These are phyloP conservation scores for Nitzschia putrida DNA, from an alignment of 108 stramenopile genomes.

Conservation along the genomic window DNA sequence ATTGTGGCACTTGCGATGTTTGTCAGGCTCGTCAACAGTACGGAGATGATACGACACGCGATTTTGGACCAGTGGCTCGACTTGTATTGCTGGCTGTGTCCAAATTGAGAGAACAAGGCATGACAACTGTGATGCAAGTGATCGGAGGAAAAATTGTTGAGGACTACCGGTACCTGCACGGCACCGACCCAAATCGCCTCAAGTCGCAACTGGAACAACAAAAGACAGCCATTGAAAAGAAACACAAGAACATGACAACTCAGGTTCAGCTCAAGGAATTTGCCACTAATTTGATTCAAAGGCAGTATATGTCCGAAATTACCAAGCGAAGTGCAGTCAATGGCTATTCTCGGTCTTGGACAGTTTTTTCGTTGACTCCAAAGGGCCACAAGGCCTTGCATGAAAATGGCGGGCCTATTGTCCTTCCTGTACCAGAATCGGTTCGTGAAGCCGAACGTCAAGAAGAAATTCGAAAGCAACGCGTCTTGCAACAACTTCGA, in stretches of 20 bases:
- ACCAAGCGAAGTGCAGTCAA: slow-evolving; percentile 31
- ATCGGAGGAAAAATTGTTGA: slow-evolving; percentile 57
- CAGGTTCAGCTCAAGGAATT: slow-evolving; percentile 56
- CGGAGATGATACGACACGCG: slow-evolving; percentile 58
- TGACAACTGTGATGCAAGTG: slow-evolving; percentile 51
- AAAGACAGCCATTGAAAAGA: slow-evolving; percentile 29
- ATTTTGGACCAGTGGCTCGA: slow-evolving; percentile 65
- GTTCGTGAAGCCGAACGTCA: slow-evolving; percentile 61
- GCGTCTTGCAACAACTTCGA: slow-evolving; percentile 46
- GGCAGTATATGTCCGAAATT: slow-evolving; percentile 41
- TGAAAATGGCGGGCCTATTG: slow-evolving; percentile 32
- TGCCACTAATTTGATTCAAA: slow-evolving; percentile 38
- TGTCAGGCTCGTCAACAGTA: slow-evolving; percentile 44
- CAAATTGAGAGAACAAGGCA: slow-evolving; percentile 41
- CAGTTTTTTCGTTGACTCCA: slow-evolving; percentile 42
- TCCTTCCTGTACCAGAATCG: slow-evolving; percentile 69
- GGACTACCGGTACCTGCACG: slow-evolving; percentile 46
- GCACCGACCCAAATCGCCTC: slow-evolving; percentile 16
- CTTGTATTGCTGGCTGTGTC: slow-evolving; percentile 51
- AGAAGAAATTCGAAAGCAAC: slow-evolving; percentile 54
- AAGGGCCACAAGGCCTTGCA: slow-evolving; percentile 42
- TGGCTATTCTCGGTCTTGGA: slow-evolving; percentile 29
- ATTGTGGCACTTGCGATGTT: slow-evolving; percentile 81
- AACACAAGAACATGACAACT: slow-evolving; percentile 29
- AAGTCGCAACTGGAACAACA: slow-evolving; percentile 6